Base-by-base conservation (phyloP, 75 land plant species). In the Azolla pinnata region DNA sequence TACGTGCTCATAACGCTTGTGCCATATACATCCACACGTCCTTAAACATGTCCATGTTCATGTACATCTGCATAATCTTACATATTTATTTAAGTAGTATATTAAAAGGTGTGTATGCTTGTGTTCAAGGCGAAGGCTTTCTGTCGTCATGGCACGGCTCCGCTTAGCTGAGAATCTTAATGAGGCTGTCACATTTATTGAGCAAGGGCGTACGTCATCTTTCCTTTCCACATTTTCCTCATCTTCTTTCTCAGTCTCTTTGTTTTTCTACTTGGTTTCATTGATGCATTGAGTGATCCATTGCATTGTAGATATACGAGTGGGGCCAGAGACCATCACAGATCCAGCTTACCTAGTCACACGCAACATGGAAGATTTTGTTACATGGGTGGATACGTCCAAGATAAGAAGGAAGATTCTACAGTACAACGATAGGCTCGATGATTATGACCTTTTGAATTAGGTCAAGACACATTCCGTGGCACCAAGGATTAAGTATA, bases 371-470 rank as follows among this genome's bases (percentile, higher is more conserved):
- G 86, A 91, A 61, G 97, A 91, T 61, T 87, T 91, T 35, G 74
- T 91, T 23, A 91, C 97, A 20, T 91, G 97, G 97, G 97, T 87
- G 10, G 97, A 87, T 60, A 67, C 93, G 19, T 91, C 97, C 0
- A 91, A 87, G 76, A 91, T 91, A 27, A 81, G 68, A 73, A 82
- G 83, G 61, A 87, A 84, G 79, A 80, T 91, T 40, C 38, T 82
- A 44, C 65, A 84, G 68, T 91, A 91, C 69, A 91, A 91, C 59
- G 82, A 87, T 31, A 67, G 70, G 54, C 59, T 87, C 31, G 97
- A 91, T 74, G 97, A 91, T 48, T 91, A 91, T 61, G 97, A 91
- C 61, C 70, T 74, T 5, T 71, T 90, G 67, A 79, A 74, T 57
- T 88, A 34, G 70, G 63, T 38, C n/a, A n/a, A n/a, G n/a, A n/a